phyloP scores from a whole-genome alignment of 2,329 filamentous ascomycete species.

The Cladosporium velox region DNA sequence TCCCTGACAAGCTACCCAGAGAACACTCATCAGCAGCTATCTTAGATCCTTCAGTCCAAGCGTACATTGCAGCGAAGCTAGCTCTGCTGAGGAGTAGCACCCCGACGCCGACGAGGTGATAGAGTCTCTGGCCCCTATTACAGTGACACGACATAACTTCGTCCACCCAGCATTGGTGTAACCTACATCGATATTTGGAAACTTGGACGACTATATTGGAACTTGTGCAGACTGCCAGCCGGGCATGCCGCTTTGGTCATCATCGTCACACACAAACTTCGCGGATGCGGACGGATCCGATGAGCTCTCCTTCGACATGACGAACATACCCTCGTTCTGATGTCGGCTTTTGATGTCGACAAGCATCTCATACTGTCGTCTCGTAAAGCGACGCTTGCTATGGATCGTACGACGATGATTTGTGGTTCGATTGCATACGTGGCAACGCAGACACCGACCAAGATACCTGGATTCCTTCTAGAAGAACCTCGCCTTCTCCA shows the following conservation, averaged over 20 bases:
- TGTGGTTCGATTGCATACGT: not conserved
- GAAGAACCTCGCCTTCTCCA: not conserved
- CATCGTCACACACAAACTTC: not conserved
- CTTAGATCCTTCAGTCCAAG: slow-evolving; percentile 35
- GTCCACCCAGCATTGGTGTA: no score
- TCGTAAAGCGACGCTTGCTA: not conserved
- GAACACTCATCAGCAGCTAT: slow-evolving; percentile 17
- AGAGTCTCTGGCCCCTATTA: not conserved
- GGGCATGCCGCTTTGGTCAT: slow-evolving; percentile 14
- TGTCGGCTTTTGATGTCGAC: not conserved
- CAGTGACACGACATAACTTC: not conserved
- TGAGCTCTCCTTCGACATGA: not conserved
- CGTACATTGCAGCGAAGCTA: slow-evolving; percentile 41
- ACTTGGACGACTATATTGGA: not conserved
- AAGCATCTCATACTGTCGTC: not conserved
- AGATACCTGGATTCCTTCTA: not conserved
- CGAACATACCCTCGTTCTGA: not conserved
- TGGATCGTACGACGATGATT: not conserved
- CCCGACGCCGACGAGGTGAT: slow-evolving; percentile 18
- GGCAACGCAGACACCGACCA: not conserved
- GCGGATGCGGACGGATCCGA: not conserved
- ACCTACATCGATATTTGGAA: not conserved
- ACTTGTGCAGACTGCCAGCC: not conserved
- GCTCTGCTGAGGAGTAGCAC: slow-evolving; percentile 36
- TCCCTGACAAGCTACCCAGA: slow-evolving; percentile 26